Evolutionary conservation across 805 yeast genomes (phyloP), one percentile per base, ranked within the genome.

Genomic region (Saccharomycopsis fibuligera): DNA sequence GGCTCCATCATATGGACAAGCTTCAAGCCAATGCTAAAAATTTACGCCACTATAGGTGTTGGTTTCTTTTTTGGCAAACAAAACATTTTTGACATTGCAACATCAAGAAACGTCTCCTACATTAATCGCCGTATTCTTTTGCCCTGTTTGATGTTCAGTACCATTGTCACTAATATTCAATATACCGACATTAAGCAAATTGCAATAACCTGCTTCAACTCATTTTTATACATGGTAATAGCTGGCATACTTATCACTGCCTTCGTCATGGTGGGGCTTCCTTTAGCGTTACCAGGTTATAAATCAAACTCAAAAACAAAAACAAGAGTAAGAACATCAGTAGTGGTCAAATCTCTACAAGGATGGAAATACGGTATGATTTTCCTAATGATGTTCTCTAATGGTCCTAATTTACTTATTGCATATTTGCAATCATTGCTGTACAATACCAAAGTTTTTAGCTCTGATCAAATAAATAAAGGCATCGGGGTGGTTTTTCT

Each of bases 401-500:
- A 88, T 58, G 79, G 83, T 37, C 77, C 89, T 12, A 96, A 87
- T 64, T 68, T 87, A 47, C 93, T 96, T 1, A 83, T 87, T 55
- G 95, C 95, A 0, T 87, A 85, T 56, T 61, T 81, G 33, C 87
- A 82, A 58, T 81, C 90, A 2, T 65, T 87, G 58, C 80, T 83
- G 22, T 72, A 76, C 16, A 79, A 87, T 1, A 68, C 76, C 1
- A 65, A 72, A 3, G 6, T 53, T 14, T 81, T 89, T 57, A 68
- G 82, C 0, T 56, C 68, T 12, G 74, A 63, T 3, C 80, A 84
- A 53, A 85, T 86, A 33, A 73, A 77, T 45, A 73, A 74, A 57
- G 96, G 96, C 22, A 83, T 84, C 22, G 93, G 96, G 0, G 86
- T 83, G 62, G 81, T 85, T 22, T 82, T 89, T 58, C 81, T 89